Evolutionary conservation across 768 basidiomycete species (phyloP).

Genomic region (Xerocomellus intermedius): DNA sequence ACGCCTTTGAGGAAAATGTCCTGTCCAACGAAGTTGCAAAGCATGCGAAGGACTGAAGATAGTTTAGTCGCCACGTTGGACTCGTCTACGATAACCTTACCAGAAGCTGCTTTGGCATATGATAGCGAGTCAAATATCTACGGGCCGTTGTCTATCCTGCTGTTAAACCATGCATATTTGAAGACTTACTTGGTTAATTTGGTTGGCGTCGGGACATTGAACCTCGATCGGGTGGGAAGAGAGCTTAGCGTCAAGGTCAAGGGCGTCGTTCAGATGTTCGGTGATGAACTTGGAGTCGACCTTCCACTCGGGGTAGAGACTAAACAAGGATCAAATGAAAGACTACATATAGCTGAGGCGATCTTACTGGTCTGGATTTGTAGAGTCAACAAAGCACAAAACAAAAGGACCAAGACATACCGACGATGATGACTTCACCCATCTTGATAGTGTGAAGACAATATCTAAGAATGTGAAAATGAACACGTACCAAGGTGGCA

Average conservation of each 20-base stretch:
- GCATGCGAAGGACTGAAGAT: constrained; percentile 82
- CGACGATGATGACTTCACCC: constrained; percentile 85
- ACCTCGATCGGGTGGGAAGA: constrained; percentile 95
- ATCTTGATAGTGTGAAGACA: constrained; percentile 42
- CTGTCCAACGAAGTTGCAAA: constrained; percentile 84
- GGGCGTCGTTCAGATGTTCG: constrained; percentile 71
- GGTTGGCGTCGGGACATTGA: constrained; percentile 80
- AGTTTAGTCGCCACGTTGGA: background rate
- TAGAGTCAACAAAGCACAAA: constrained; percentile 9
- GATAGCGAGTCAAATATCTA: constrained; percentile 89
- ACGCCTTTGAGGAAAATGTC: constrained; percentile 86
- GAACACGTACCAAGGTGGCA: constrained; percentile 65
- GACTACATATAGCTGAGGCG: background rate
- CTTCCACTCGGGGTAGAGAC: constrained; percentile 84
- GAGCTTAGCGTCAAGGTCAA: constrained; percentile 77
- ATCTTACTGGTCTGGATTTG: constrained; percentile 50
- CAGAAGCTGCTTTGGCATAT: constrained; percentile 81
- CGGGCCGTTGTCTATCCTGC: background rate
- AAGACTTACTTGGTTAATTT: constrained; percentile 65
- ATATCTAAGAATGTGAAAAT: background rate
- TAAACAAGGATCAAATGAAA: constrained; percentile 25
- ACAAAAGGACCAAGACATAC: constrained; percentile 37
- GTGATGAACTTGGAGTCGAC: constrained; percentile 79
- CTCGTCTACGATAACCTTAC: constrained; percentile 34
- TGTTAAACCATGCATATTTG: background rate